These are phyloP conservation scores for Sporopachydermia lactativora DNA, from an alignment of 805 yeast species.

Conservation along the genomic window DNA sequence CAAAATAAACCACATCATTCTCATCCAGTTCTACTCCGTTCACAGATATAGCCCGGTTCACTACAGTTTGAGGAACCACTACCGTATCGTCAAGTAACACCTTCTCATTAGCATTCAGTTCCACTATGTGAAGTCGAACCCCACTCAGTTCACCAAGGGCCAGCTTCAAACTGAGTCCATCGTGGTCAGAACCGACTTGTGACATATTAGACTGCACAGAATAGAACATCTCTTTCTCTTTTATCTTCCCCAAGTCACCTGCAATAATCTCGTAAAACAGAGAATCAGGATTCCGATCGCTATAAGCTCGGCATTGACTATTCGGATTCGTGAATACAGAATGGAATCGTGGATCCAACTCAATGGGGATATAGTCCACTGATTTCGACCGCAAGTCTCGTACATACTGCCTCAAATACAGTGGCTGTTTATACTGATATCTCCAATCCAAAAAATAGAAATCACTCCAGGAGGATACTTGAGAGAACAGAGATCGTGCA, in stretches of 20 bases:
- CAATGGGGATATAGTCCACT: background rate
- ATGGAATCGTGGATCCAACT: background rate
- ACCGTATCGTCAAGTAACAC: background rate
- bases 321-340: background rate
- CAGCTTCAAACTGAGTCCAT: background rate
- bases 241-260: background rate
- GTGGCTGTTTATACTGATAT: slow-evolving; percentile 10
- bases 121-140: background rate
- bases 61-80: background rate
- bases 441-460: slow-evolving; percentile 16
- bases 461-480: slow-evolving; percentile 16
- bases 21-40: background rate
- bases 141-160: background rate
- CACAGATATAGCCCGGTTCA: background rate
- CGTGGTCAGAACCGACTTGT: background rate
- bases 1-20: background rate
- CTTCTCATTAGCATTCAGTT: background rate
- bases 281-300: background rate
- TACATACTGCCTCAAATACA: slow-evolving; percentile 5
- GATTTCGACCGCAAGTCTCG: background rate
- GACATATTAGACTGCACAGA: background rate
- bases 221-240: background rate
- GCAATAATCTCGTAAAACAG: background rate
- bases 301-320: background rate
- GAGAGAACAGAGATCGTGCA: background rate